Base-by-base conservation (phyloP, 371 early-diverging fungal genomes). In the Lichtheimia ramosa region DNA sequence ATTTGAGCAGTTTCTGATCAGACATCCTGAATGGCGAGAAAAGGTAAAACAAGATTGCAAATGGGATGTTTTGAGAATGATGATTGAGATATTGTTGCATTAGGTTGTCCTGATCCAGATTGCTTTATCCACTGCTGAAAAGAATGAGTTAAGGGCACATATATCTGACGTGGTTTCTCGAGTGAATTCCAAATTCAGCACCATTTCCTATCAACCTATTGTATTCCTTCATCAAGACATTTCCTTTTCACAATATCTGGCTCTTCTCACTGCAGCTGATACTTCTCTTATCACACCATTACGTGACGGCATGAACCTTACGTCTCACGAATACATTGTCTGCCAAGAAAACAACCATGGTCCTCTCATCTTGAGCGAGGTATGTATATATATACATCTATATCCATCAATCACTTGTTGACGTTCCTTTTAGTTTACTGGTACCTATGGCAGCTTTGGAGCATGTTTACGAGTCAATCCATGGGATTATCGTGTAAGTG, bases 251-350 rank as follows among this genome's bases (percentile, higher is more conserved):
- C 94, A 98, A 65, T 96, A 99, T 61, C 92, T 92, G 66, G 99
- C 99, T 0, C 77, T 99, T 15, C 83, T 99, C 41, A 84, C 90
- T n/a, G 85, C 94, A 2, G 98, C 98, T 24, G 99, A 99, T 74
- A 89, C 93, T 13, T 94, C 94, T 15, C 69, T 99, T 20, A 94
- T 99, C 53, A 99, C 99, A 5, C 89, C 94, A 40, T 81, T 99
- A 13, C 86, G 96, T 21, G 99, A 99, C 69, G 99, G 99, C 42
- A 99, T 99, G 99, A 99, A 99, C 75, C 91, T 99, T 6, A 96
- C 97, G 0, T 91, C 95, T 48, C 92, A 98, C 61, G 99, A 99
- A 74, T 99, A 93, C 74, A 86, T 99, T 48, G 89, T 98, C 28
- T 98, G 96, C 77, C 98, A 99, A 73, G 91, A 93, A 54, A 91